Base-by-base conservation (phyloP, 306 rosid genomes). In the Quercus parvula region DNA sequence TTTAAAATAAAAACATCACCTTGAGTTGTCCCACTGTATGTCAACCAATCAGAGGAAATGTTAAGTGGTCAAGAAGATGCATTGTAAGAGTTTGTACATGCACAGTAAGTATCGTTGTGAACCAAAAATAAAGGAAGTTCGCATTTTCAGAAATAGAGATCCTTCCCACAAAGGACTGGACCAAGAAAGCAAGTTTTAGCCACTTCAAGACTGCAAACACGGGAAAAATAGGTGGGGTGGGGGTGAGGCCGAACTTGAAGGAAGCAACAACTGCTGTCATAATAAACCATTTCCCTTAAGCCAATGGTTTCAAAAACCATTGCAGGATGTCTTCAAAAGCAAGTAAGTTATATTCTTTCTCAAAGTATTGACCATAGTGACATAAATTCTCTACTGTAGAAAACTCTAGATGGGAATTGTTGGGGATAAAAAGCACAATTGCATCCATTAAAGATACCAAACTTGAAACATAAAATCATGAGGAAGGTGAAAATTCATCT, bases 21-120 rank as follows among this genome's bases (percentile, higher is more conserved):
- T 17, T 82, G 76, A 79, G 90, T 85, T 67, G 99, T 95, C 79
- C 99, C 99, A 57, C 99, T 95, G 92, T 88, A 90, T 0, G 72
- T 35, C 72, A 33, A 80, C 25, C 76, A 66, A 87, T 64, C 84
- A 81, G 58, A 31, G 33, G 28, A 62, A 10, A 19, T 30, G 70
- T 9, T 41, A 20, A 25, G 22, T 19, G 7, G 13, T 71, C 20
- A 25, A 8, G 49, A 67, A 33, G 71, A 33, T 68, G 20, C 71
- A 68, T 19, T 13, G 46, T 4, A 35, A 68, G 28, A 6, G 25
- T 33, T 35, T 19, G 15, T 6, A 38, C 44, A 6, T 38, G 18
- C 44, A 33, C 72, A 33, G 4, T 8, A 33, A 10, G 27, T 15
- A 67, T 67, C 8, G 7, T 67, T 38, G 9, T 7, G 9, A 17